Conservation (phyloP, 495 filamentous ascomycete species). For the Penicillium coffeae region DNA sequence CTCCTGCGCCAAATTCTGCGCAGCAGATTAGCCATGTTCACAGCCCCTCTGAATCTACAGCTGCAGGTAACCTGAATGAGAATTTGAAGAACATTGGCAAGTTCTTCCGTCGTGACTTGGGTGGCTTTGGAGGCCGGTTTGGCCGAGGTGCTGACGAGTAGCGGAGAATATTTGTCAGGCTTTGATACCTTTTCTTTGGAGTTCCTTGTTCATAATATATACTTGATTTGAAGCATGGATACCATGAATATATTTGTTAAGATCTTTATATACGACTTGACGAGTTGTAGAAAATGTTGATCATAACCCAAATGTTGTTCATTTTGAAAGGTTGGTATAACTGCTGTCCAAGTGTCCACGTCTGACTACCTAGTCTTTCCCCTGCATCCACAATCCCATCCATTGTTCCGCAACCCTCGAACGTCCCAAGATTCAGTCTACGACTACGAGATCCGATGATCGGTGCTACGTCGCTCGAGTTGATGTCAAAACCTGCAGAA, state of each 20-base stretch:
- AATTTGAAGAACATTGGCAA: conserved; percentile 93
- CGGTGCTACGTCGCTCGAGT: neutral
- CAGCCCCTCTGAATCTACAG: conserved; percentile 21
- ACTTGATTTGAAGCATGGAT: neutral
- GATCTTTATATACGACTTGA: no score
- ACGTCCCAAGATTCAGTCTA: neutral
- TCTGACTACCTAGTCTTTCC: no score
- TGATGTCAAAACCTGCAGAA: conserved; percentile 11
- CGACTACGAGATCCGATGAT: neutral
- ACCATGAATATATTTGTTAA: neutral
- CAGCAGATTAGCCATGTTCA: conserved; percentile 16
- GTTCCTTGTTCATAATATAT: conserved; percentile 2
- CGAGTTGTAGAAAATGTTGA: no score
- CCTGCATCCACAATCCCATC: no score
- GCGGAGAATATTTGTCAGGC: no score
- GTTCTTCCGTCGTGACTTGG: conserved; percentile 88
- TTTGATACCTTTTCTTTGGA: neutral
- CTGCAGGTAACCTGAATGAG: conserved; percentile 70
- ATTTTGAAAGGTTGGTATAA: no score
- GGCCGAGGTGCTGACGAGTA: conserved; percentile 41
- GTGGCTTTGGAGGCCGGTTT: conserved; percentile 75
- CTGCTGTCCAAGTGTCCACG: no score
- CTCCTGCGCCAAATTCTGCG: conserved; percentile 13
- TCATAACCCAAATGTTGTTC: no score
- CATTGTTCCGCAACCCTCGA: neutral